Evolutionary conservation across 768 basidiomycete genomes (phyloP).

Genomic region (Pisolithus tinctorius): DNA sequence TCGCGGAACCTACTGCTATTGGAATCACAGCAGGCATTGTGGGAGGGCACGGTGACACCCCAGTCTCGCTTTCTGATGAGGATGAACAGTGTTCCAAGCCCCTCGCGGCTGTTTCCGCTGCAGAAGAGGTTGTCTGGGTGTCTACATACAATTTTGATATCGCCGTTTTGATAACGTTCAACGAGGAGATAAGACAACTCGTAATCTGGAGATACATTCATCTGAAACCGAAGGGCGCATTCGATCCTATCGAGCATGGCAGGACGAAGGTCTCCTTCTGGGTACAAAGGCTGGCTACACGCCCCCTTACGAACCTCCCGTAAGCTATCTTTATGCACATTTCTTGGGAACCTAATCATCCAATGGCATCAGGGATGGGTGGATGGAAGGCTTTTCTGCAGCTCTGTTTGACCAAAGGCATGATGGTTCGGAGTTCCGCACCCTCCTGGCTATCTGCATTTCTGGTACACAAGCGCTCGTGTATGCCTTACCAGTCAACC

Average conservation of each 20-base stretch:
- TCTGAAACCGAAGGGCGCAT: constrained; percentile 48
- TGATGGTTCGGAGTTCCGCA: constrained; percentile 46
- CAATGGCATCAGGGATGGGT: constrained; percentile 2
- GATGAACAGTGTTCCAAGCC: constrained; percentile 45
- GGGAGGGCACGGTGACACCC: constrained; percentile 32
- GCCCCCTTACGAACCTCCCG: constrained; percentile 43
- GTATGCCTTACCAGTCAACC: constrained; percentile 40
- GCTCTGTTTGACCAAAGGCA: constrained; percentile 61
- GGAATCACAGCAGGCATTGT: constrained; percentile 60
- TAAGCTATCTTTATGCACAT: constrained; percentile 29
- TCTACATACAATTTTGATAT: constrained; percentile 37
- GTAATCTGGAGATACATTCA: constrained; percentile 72
- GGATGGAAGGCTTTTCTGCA: constrained; percentile 34
- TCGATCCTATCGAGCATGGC: constrained; percentile 45
- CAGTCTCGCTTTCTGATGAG: constrained; percentile 44
- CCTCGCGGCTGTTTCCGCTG: constrained; percentile 49
- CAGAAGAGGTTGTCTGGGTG: constrained; percentile 61
- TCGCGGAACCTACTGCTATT: constrained; percentile 66
- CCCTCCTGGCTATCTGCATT: constrained; percentile 50
- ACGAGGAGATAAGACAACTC: constrained; percentile 44
- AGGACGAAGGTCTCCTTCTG: constrained; percentile 69
- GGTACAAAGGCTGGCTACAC: constrained; percentile 55
- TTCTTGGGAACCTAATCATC: constrained; percentile 1
- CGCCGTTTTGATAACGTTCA: constrained; percentile 53
- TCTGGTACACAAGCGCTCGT: constrained; percentile 41